phyloP scores from a whole-genome alignment of 768 basidiomycete genomes.

The Tulasnella sp. region DNA sequence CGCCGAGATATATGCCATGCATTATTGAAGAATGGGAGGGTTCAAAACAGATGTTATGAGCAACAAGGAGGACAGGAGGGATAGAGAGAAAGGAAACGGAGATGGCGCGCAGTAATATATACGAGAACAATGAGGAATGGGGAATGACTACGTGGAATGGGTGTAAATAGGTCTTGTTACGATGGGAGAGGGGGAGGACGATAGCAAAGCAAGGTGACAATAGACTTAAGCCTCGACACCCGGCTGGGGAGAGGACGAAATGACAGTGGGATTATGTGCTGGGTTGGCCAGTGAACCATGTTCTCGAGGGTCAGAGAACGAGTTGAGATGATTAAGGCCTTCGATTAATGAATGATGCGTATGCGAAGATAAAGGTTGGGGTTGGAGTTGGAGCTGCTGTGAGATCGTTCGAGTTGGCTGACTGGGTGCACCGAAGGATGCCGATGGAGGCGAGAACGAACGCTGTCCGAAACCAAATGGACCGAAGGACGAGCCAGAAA shows the following conservation, averaged over 20 bases:
- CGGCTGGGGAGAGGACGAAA: constrained; percentile 26
- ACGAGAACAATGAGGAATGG: constrained; percentile 22
- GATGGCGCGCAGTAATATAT: constrained; percentile 10
- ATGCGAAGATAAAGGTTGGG: constrained; percentile 15
- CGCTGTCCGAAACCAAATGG: constrained; percentile 22
- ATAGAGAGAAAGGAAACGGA: constrained; percentile 2
- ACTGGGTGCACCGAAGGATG: too few species aligned
- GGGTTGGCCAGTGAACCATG: constrained; percentile 3
- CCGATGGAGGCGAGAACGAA: constrained; percentile 24
- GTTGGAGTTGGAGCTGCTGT: constrained; percentile 18
- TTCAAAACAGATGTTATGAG: neutral
- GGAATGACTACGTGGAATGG: constrained; percentile 20
- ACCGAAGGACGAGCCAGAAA: constrained; percentile 21
- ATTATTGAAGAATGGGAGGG: constrained; percentile 11
- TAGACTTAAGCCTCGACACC: constrained; percentile 21
- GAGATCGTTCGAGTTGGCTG: constrained; percentile 8
- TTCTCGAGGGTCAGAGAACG: constrained; percentile 22
- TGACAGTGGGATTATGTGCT: constrained; percentile 7
- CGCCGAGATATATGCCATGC: constrained; percentile 18
- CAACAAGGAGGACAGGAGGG: constrained; percentile 7
- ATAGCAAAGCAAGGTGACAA: constrained; percentile 16
- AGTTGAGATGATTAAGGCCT: constrained; percentile 3
- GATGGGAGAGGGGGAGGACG: neutral
- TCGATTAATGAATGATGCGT: constrained; percentile 22
- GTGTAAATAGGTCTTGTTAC: constrained; percentile 16